Base-by-base conservation (phyloP, 2,329 filamentous ascomycete species). In the Penicillium hordei region DNA sequence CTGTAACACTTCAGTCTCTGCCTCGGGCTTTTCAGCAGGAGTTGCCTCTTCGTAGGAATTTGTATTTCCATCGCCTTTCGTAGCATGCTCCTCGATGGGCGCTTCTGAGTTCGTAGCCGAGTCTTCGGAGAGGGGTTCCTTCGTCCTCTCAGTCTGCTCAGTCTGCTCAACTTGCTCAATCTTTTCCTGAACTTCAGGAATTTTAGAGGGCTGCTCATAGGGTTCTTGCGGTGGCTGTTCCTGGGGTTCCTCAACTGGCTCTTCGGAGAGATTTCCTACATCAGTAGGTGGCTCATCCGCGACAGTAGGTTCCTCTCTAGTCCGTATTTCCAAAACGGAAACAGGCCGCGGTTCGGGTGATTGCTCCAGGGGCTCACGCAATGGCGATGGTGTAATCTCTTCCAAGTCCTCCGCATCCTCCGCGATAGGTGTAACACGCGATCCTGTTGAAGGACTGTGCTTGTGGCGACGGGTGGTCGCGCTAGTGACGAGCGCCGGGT, bases 391-490 rank as follows among this genome's bases (percentile, higher is more conserved):
- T 7, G 36, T 36, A 6, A 52, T 34, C 1, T 70, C 68, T 33
- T 76, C 72, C 19, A 89, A 86, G 59, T 96, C 92, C 67, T 95
- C 91, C 55, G 90, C 87, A 49, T 91, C 86, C 71, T 96, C 91
- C 36, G 91, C 83, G 15, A 96, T 91, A 0, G 91, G 94, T 1
- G 87, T 86, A 21, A 96, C 89, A 5, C 88, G 84, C 52, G 88
- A 91, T 48, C 90, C 88, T 15, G 89, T 88, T 15, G 90, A 93
- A 25, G 90, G 89, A 62, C 88, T 93, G 72, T 90, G 89, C 67
- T 91, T 88, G 73, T 96, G 91, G 62, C 91, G 84, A 70, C 93
- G 87, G 6, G 91, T 93, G 68, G 91, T 95, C 52, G 88, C 85
- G 64, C 72, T 84, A 62, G 72, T 84, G 68, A 74, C 85, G 71